A percentile compares a stretch with the other conserved stretches of the same genome.
Evolutionary conservation across 305 asterid genomes (phyloP).

Genomic region (Striga hermonthica): DNA sequence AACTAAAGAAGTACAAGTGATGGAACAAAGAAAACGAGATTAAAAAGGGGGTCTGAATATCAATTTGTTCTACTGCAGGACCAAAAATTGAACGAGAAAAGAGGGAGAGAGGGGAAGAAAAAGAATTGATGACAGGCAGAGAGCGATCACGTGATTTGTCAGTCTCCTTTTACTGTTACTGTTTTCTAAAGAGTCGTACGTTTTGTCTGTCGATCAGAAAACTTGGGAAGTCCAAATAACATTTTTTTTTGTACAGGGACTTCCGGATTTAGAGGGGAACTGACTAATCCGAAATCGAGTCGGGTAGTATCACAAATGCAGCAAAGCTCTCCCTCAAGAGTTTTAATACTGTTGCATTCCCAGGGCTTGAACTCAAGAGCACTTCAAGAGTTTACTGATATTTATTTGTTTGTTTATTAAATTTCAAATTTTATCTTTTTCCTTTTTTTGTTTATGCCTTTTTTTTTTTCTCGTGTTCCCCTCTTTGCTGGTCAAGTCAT

Average conservation of each 20-base stretch:
- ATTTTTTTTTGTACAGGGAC: neutral
- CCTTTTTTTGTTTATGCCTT: no score
- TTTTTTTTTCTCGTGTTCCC: no score
- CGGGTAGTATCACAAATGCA: no score
- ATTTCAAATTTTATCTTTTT: no score
- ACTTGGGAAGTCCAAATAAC: conserved; percentile 23
- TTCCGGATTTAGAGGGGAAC: no score
- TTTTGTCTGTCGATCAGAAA: conserved; percentile 38
- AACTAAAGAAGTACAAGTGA: conserved; percentile 17
- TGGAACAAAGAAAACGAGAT: conserved; percentile 11
- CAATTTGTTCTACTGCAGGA: conserved; percentile 31
- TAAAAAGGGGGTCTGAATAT: conserved; percentile 6
- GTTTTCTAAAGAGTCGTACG: conserved; percentile 31
- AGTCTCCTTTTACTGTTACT: conserved; percentile 35
- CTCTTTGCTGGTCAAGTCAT: no score
- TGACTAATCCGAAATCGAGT: no score
- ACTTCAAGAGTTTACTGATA: no score
- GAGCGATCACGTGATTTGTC: conserved; percentile 73
- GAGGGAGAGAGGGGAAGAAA: conserved; percentile 23
- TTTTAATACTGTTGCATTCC: no score
- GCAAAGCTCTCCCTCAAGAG: no score
- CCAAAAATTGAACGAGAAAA: conserved; percentile 30
- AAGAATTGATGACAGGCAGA: neutral
- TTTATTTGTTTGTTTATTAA: no score
- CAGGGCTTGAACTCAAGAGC: no score